Conservation (phyloP, 2,329 filamentous ascomycete species). For the Aspergillus neoniger region DNA sequence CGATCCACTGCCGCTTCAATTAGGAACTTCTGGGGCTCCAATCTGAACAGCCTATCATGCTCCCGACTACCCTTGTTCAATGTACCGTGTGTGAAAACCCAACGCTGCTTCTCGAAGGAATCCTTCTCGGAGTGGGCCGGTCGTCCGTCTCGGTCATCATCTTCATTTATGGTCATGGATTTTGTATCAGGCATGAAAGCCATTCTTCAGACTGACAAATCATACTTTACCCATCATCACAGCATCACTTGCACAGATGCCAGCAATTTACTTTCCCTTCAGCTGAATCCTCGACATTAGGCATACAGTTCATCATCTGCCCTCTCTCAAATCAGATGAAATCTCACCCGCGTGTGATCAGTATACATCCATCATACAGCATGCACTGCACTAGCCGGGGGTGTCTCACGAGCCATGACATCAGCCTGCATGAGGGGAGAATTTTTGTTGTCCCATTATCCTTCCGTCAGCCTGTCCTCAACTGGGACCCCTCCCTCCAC, state of each 20-base stretch:
- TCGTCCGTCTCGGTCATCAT: neutral
- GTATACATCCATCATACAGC: neutral
- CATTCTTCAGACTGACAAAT: neutral
- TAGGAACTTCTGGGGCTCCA: neutral
- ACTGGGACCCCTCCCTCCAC: neutral
- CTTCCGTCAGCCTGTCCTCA: neutral
- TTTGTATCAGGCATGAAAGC: neutral
- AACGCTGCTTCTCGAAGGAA: constrained; percentile 3
- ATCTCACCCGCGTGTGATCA: constrained; percentile 4
- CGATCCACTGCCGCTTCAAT: neutral
- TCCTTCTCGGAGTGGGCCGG: neutral
- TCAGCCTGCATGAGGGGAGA: constrained; percentile 5
- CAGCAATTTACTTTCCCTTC: neutral
- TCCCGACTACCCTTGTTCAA: neutral
- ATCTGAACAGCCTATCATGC: neutral
- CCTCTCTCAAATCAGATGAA: neutral
- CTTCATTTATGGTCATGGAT: neutral
- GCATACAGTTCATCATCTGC: constrained; percentile 3
- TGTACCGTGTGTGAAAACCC: neutral
- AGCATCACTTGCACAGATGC: neutral
- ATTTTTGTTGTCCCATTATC: constrained; percentile 3
- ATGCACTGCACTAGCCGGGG: neutral
- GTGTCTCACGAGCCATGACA: constrained; percentile 9
- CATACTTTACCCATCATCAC: neutral
- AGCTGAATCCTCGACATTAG: neutral